Percentiles rank a stretch among this genome's conserved stretches.
Conservation (phyloP, 768 basidiomycete genomes). For the Naganishia vishniacii region DNA sequence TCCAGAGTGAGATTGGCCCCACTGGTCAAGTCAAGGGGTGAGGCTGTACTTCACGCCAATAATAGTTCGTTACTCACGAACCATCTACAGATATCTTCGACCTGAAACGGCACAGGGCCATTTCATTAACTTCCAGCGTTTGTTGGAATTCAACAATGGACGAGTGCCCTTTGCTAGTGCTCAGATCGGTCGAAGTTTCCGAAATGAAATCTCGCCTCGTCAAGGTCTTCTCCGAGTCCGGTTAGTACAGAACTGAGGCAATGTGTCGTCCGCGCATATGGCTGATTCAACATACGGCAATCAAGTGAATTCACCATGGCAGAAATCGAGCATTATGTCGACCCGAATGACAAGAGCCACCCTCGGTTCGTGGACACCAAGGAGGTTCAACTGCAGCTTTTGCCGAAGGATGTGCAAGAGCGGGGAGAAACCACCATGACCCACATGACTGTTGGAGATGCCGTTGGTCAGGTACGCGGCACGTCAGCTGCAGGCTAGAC, state of each 20-base stretch:
- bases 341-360: constrained; percentile 86
- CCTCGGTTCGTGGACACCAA: constrained; percentile 73
- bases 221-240: constrained; percentile 93
- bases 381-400: constrained; percentile 66
- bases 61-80: background rate
- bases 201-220: constrained; percentile 96
- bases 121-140: constrained; percentile 94
- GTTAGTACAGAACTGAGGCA: constrained; percentile 33
- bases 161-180: constrained; percentile 95
- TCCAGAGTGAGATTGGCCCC: constrained; percentile 91
- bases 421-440: constrained; percentile 63
- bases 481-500: background rate
- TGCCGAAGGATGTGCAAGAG: constrained; percentile 77
- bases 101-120: constrained; percentile 98
- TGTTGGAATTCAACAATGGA: constrained; percentile 97
- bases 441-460: constrained; percentile 75
- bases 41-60: constrained; percentile 30
- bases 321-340: constrained; percentile 98
- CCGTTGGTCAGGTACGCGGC: constrained; percentile 59
- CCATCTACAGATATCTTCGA: constrained; percentile 67
- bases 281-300: background rate
- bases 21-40: constrained; percentile 95
- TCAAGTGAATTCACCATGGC: constrained; percentile 91
- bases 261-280: background rate
- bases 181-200: constrained; percentile 90